These are phyloP conservation scores for Mollisia scopiformis DNA, from an alignment of 2,329 filamentous ascomycete genomes.

Conservation along the genomic window DNA sequence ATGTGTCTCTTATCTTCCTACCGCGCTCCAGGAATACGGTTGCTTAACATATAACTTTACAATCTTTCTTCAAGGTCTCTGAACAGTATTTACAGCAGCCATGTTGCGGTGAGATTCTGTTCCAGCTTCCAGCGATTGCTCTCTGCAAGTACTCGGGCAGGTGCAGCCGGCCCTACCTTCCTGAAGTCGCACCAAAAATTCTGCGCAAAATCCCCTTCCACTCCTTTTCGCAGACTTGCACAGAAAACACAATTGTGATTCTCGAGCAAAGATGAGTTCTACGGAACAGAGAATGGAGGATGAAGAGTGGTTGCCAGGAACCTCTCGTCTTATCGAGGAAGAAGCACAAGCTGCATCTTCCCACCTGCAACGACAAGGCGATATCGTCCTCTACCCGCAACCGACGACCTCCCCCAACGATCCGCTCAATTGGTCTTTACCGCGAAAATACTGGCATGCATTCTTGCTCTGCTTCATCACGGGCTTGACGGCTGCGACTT, in stretches of 20 bases:
- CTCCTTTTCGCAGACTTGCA: background rate
- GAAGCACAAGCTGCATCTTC: constrained; percentile 19
- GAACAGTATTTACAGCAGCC: background rate
- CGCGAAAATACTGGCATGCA: constrained; percentile 54
- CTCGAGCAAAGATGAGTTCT: background rate
- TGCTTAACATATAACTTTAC: background rate
- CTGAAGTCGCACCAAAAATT: background rate
- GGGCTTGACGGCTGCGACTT: constrained; percentile 55
- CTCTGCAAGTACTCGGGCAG: background rate
- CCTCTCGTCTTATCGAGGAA: constrained; percentile 28
- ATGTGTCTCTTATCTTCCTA: background rate
- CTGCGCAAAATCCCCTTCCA: background rate
- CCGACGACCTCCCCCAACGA: constrained; percentile 56
- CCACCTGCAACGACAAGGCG: constrained; percentile 35
- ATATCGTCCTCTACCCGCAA: constrained; percentile 55
- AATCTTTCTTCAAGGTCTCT: background rate
- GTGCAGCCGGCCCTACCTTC: background rate
- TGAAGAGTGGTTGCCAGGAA: constrained; percentile 29
- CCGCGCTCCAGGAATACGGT: background rate
- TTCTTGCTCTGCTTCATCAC: constrained; percentile 55
- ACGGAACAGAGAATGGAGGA: background rate
- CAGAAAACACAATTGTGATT: no score
- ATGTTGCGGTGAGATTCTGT: background rate
- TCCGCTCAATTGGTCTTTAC: constrained; percentile 52
- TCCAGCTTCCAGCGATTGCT: background rate